Conservation (phyloP, 2,329 filamentous ascomycete species). For the Penicillium frequentans region DNA sequence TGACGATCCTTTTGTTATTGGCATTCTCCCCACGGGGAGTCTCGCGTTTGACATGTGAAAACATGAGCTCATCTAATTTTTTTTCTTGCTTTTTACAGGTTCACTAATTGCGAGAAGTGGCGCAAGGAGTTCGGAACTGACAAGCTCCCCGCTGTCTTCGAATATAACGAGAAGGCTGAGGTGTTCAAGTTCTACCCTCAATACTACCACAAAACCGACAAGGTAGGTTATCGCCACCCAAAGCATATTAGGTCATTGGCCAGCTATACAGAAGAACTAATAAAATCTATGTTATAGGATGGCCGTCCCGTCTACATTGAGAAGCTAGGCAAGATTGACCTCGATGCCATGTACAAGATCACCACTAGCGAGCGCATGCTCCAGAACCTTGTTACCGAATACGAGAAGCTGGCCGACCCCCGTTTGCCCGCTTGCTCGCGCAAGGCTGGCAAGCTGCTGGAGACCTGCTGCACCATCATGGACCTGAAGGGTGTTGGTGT, state of each 20-base stretch:
- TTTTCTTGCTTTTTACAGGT: constrained; percentile 58
- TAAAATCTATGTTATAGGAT: constrained; percentile 60
- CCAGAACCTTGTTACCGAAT: constrained; percentile 93
- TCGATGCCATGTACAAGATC: constrained; percentile 88
- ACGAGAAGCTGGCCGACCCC: constrained; percentile 92
- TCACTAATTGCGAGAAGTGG: constrained; percentile 88
- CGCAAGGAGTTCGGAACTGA: constrained; percentile 83
- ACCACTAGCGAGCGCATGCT: constrained; percentile 92
- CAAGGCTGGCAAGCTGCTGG: constrained; percentile 83
- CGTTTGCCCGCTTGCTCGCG: constrained; percentile 93
- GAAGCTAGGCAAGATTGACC: constrained; percentile 88
- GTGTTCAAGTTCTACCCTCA: constrained; percentile 93
- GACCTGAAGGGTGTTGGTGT: constrained; percentile 94
- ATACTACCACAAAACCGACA: constrained; percentile 86
- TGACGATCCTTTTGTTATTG: background rate
- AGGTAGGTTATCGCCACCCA: constrained; percentile 38
- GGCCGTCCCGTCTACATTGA: constrained; percentile 97
- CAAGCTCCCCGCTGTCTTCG: constrained; percentile 74
- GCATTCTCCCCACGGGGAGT: background rate
- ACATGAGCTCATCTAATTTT: background rate
- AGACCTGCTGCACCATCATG: constrained; percentile 98
- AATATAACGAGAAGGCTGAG: constrained; percentile 81
- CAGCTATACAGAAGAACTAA: background rate
- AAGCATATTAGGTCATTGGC: background rate
- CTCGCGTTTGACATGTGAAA: background rate